These are phyloP conservation scores for Leptographium flavum DNA, from an alignment of 2,329 filamentous ascomycete genomes.

Conservation along the genomic window DNA sequence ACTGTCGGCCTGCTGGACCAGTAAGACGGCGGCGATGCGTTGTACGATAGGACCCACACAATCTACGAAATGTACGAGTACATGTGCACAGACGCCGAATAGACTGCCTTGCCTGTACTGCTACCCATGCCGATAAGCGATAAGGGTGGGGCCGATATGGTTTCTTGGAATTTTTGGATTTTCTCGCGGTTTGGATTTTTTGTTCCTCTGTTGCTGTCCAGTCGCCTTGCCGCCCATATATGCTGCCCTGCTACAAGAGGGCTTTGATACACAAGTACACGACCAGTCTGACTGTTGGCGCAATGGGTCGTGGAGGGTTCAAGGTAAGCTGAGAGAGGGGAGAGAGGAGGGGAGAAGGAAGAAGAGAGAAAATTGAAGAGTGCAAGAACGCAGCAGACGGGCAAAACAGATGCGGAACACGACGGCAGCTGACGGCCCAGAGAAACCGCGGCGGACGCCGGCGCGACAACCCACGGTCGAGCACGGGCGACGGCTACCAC, in stretches of 20 bases:
- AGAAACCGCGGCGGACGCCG: conserved; percentile 18
- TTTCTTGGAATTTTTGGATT: background rate
- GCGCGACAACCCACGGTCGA: conserved; percentile 15
- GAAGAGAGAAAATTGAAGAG: background rate
- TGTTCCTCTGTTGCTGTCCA: background rate
- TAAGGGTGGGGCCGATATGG: too few species aligned
- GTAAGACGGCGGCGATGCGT: conserved; percentile 1
- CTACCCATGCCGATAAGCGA: background rate
- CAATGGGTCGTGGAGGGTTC: conserved; percentile 11
- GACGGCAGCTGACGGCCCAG: too few species aligned
- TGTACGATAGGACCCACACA: conserved; percentile 3
- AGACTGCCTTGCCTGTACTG: too few species aligned
- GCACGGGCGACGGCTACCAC: background rate
- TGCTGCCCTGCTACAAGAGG: background rate
- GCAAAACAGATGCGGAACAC: background rate
- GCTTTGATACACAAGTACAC: background rate
- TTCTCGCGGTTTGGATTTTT: background rate
- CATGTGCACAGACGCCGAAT: background rate
- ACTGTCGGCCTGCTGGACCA: conserved; percentile 52
- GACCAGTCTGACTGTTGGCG: background rate
- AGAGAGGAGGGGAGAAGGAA: background rate
- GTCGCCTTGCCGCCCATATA: background rate
- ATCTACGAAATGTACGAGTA: background rate
- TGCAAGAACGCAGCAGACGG: background rate
- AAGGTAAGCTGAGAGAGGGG: conserved; percentile 3